Evolutionary conservation across 345 rosid genomes (phyloP).

Genomic region (Camelina neglecta): DNA sequence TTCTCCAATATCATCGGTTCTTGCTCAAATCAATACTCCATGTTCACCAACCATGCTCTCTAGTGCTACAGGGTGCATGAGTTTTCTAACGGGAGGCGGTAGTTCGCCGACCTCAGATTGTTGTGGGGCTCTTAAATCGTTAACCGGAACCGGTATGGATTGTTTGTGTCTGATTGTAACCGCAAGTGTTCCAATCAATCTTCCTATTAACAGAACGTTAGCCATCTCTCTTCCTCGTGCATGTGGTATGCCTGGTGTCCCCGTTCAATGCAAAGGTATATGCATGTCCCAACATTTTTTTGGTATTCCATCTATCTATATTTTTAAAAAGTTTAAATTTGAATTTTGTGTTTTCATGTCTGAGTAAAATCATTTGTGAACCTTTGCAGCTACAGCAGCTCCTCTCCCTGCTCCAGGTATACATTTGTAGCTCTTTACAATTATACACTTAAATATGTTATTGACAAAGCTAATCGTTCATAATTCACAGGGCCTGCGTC

Average conservation of each 20-base stretch:
- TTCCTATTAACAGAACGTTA: constrained; percentile 77
- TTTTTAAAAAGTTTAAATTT: not conserved
- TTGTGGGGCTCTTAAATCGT: constrained; percentile 66
- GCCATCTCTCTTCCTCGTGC: constrained; percentile 87
- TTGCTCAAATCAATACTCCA: constrained; percentile 57
- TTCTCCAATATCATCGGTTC: constrained; percentile 38
- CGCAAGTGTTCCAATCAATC: constrained; percentile 65
- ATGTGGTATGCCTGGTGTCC: constrained; percentile 76
- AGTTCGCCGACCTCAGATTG: constrained; percentile 62
- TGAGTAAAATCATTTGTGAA: constrained; percentile 17
- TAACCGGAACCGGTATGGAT: constrained; percentile 60
- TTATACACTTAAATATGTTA: not conserved
- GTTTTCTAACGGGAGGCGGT: constrained; percentile 67
- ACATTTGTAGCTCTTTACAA: not conserved
- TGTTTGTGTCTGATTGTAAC: constrained; percentile 76
- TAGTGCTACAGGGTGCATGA: constrained; percentile 71
- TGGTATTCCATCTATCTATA: too few species aligned
- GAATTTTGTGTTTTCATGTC: not conserved
- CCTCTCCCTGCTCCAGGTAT: constrained; percentile 90
- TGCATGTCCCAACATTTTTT: too few species aligned
- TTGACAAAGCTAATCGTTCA: constrained; percentile 2
- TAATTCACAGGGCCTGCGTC: constrained; percentile 56
- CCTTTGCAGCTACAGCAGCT: constrained; percentile 53
- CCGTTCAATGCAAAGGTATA: constrained; percentile 78
- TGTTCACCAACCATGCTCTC: constrained; percentile 62